phyloP scores from a whole-genome alignment of 164 flowering plant genomes.

The Stephania yunnanensis region DNA sequence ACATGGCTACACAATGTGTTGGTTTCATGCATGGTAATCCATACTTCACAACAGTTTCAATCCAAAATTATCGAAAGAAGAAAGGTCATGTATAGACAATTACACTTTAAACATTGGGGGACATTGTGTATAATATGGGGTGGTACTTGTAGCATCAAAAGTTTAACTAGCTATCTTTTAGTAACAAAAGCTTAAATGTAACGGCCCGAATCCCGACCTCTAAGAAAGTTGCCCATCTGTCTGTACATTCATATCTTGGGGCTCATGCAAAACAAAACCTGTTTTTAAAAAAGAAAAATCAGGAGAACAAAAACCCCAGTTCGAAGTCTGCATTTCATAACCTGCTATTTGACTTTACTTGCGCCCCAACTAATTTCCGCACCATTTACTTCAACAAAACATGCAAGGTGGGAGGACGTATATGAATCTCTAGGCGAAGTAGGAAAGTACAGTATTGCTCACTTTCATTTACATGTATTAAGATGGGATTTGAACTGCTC shows the following conservation, averaged over 20 bases:
- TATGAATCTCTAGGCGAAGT: background rate
- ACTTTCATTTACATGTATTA: slow-evolving; percentile 48
- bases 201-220: no score
- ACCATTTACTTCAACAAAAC: background rate
- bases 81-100: no score
- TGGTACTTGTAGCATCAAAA: no score
- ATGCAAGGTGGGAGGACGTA: background rate
- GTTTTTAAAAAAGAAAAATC: no score
- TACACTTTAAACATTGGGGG: no score
- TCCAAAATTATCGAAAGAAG: no score
- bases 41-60: no score
- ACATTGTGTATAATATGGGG: no score
- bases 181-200: no score
- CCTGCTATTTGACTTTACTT: background rate
- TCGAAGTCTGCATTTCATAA: background rate
- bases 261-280: background rate
- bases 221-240: background rate
- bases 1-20: no score
- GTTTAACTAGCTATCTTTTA: no score
- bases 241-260: background rate
- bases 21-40: no score
- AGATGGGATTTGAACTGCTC: slow-evolving; percentile 86
- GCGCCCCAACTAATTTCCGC: background rate
- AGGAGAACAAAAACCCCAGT: background rate
- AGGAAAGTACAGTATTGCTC: background rate